phyloP scores from a whole-genome alignment of 495 filamentous ascomycete species.

The Neurospora sp. region DNA sequence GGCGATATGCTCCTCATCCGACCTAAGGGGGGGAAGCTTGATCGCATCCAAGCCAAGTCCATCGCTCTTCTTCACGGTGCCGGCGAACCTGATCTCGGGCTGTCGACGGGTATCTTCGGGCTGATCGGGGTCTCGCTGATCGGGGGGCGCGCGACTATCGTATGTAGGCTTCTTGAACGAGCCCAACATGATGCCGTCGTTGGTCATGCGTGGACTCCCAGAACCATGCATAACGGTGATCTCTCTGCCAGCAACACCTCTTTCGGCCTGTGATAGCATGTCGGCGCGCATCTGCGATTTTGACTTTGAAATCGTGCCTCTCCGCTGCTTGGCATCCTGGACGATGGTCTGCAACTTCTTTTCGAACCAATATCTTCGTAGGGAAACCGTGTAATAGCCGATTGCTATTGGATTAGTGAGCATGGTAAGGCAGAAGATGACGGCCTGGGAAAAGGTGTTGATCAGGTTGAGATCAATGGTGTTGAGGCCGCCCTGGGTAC shows the following conservation, averaged over 20 bases:
- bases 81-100: conserved; percentile 51
- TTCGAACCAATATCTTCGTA: conserved; percentile 96
- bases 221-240: conserved; percentile 64
- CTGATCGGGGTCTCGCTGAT: conserved; percentile 15
- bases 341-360: conserved; percentile 69
- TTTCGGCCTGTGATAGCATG: conserved; percentile 42
- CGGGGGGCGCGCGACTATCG: background rate
- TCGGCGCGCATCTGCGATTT: conserved; percentile 48
- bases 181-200: conserved; percentile 34
- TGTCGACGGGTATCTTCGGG: conserved; percentile 13
- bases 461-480: conserved; percentile 69
- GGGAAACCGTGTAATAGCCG: conserved; percentile 74
- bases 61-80: conserved; percentile 44
- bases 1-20: conserved; percentile 69
- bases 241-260: conserved; percentile 56
- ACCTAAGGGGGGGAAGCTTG: conserved; percentile 42
- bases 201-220: conserved; percentile 30
- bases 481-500: conserved; percentile 90
- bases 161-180: conserved; percentile 1
- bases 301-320: conserved; percentile 37
- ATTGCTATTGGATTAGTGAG: conserved; percentile 85
- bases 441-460: conserved; percentile 64
- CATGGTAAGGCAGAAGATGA: conserved; percentile 61
- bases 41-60: conserved; percentile 24
- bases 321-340: conserved; percentile 30